Evolutionary conservation across 2,329 filamentous ascomycete genomes (phyloP), one percentile per base, ranked within the genome.

Genomic region (Colletotrichum karsti): DNA sequence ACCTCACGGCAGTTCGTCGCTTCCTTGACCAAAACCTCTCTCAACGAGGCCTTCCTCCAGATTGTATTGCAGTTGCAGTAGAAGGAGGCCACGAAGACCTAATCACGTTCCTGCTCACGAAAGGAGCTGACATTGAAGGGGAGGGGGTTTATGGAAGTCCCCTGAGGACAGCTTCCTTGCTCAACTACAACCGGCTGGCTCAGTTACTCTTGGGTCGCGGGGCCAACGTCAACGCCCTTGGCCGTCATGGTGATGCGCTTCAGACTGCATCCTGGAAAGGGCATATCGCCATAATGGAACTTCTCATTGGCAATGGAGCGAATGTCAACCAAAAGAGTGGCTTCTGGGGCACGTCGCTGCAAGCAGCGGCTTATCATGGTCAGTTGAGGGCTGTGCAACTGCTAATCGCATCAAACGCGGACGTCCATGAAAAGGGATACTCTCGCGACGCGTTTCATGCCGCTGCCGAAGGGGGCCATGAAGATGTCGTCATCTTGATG

Each of bases 31-130:
- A 15, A 2, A 61, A 10, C 3, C 2, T 2, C 3, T 4, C 4
- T 3, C 5, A 7, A 4, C n/a, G 1, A 1, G 7, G 1, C 20
- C 3, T 53, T 3, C 1, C 20, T 1, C 3, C 7, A 2, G 58
- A 61, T 7, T 22, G 44, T 6, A 13, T 61, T 3, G 46, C 58
- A 2, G 18, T 44, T 2, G 58, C 46, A 13, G 22, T 24, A 1
- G 15, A 22, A 2, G 7, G 33, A 7, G 53, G 53, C 4, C 18
- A 33, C 3, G 26, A 54, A 22, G 8, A 24, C 6, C 9, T 54
- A 7, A 33, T 54, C 2, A 20, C 37, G 4, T 39, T 37, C 2
- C 7, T 54, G 2, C 6, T 54, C 1, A 20, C 37, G 9, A 30
- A 37, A 22, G 8, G 7, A 2, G 12, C 39, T 9, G 10, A 24